Evolutionary conservation across 1,284 basidiomycete genomes (phyloP), one percentile per base, ranked within the genome.

Genomic region (Fomitiporia mediterranea): DNA sequence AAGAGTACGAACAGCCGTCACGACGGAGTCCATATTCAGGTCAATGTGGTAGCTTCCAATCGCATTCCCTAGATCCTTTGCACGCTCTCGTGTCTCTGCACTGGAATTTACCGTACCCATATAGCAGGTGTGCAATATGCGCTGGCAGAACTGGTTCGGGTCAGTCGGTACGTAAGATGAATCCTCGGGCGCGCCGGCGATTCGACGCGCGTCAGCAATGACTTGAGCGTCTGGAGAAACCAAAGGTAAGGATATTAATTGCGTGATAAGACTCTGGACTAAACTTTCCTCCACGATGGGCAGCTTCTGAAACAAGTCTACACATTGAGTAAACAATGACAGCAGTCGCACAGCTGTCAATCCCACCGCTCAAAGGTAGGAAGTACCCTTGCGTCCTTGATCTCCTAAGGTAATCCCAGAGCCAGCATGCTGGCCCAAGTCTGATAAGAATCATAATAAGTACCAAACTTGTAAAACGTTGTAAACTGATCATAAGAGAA

Each of bases 21-120:
- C 92, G 17, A 98, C 72, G 1, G 84, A 80, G 70, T 99, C 96
- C 93, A 99, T 99, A 71, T 98, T 96, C 55, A 99, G 73, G 66
- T 98, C 93, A 53, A 90, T 77, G 69, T 99, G 97, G 69, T 98
- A 96, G 63, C 93, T 87, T 65, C 96, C 95, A 57, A 99, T 96
- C 0, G 91, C 89, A 51, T 84, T 76, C 2, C 91, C 85, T 4
- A 99, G 81, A 48, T 89, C 83, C 67, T 90, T 94, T 2, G 96
- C 97, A 34, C 96, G 80, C 60, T 79, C 73, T 11, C 94, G 77
- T 6, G 97, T 99, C 63, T 98, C 96, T 1, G 71, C 70, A 61
- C 87, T 91, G 8, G 94, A 98, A 69, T 99, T 96, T 69, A 95
- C 91, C 0, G 96, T 99, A 9, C 96, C 96, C 97, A 99, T 99